Percentiles rank a stretch among this genome's conserved stretches.
phyloP scores from a whole-genome alignment of 352 stramenopile species.

The Phytophthora sojae region DNA sequence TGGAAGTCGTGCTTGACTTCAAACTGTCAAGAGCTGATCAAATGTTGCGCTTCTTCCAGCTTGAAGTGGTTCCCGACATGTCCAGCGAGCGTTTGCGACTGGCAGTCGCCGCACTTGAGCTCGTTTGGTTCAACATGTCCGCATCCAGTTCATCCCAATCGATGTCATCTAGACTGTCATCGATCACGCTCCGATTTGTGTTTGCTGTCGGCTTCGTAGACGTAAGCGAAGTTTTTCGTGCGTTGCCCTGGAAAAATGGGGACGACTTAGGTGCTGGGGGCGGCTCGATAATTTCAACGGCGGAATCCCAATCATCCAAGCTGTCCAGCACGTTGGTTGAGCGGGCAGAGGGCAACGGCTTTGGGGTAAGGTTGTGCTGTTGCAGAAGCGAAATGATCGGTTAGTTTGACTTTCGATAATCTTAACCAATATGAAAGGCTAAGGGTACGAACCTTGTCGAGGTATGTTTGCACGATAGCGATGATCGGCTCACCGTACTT shows the following conservation, averaged over 20 bases:
- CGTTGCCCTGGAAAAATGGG: conserved; percentile 59
- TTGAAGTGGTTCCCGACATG: conserved; percentile 6
- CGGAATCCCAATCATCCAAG: conserved; percentile 40
- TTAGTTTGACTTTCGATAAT: too few species aligned
- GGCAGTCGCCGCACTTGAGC: conserved; percentile 20
- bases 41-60: conserved; percentile 33
- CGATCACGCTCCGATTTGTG: conserved; percentile 13
- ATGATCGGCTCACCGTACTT: conserved; percentile 90
- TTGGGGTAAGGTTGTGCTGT: conserved; percentile 74
- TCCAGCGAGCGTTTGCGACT: conserved; percentile 38
- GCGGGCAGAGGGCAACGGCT: conserved; percentile 27
- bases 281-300: conserved; percentile 33
- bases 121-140: conserved; percentile 48
- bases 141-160: conserved; percentile 70
- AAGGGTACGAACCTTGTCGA: conserved; percentile 63
- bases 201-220: conserved; percentile 16
- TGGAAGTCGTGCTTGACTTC: background rate
- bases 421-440: background rate
- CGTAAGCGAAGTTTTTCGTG: conserved; percentile 15
- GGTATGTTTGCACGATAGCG: conserved; percentile 80
- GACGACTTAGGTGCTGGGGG: conserved; percentile 40
- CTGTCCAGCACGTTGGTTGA: conserved; percentile 34
- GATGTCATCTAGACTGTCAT: conserved; percentile 68
- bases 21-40: conserved; percentile 5
- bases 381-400: background rate